A percentile compares a stretch with the other conserved stretches of the same genome.
Conservation (phyloP, 257 asterid genomes). For the Solanum pinnatisectum region DNA sequence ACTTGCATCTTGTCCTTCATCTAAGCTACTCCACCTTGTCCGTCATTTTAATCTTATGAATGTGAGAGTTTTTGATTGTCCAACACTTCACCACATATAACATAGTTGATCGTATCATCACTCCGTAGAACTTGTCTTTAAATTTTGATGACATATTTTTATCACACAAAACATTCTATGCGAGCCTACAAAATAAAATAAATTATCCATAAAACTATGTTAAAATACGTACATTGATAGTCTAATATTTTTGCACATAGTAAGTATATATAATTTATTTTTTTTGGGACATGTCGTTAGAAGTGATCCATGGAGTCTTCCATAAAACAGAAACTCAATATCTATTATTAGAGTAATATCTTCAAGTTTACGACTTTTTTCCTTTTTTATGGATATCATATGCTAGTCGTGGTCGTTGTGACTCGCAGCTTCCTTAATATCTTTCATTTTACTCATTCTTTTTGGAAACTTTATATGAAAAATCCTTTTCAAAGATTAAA, state of each 20-base stretch:
- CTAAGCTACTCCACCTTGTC: not conserved
- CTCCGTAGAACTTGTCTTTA: not conserved
- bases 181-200: not conserved
- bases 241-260: not conserved
- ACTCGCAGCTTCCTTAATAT: not conserved
- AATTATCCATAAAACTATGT: not conserved
- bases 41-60: not conserved
- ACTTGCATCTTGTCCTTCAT: not conserved
- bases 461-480: not conserved
- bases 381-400: not conserved
- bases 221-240: not conserved
- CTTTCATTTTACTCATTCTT: not conserved
- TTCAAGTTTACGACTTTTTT: not conserved
- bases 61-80: not conserved
- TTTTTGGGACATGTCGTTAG: not conserved
- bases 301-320: not conserved
- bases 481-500: not conserved
- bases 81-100: not conserved
- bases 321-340: not conserved
- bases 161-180: not conserved
- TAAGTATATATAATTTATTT: not conserved
- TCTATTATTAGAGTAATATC: not conserved
- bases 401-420: not conserved
- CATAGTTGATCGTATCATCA: not conserved
- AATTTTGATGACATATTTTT: not conserved